Base-by-base conservation (phyloP, 202 grass and related monocot species). In the Panicum hallii region DNA sequence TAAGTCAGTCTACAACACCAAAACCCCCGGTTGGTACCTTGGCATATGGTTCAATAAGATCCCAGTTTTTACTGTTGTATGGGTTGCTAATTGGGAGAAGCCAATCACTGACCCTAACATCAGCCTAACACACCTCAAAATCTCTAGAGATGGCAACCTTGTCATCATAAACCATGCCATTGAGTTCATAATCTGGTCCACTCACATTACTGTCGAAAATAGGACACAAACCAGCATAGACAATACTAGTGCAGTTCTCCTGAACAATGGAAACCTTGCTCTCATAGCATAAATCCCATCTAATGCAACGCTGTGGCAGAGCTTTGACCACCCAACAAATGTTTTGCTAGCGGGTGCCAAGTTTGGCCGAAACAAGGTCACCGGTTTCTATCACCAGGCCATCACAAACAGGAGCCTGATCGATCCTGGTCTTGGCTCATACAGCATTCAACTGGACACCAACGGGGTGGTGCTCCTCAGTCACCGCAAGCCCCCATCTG, bases 31-130 rank as follows among this genome's bases (percentile, higher is more conserved):
- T 26, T 69, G 66, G 66, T 69, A 69, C 20, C 66, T 69, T 68
- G 66, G 66, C 66, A 68, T 11, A 32, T 63, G 60, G 60, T 63
- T 63, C 12, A 63, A 63, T 63, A 32, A 32, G 60, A 63, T 63
- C 4, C 66, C 66, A 44, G 66, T 68, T 68, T 68, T 68, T 11
- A 68, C 66, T 5, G 17, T 11, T 44, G 66, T 68, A 1, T 68
- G 66, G 66, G 66, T 68, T 68, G 36, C 36, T 67, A 67, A 67
- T 67, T 0, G 64, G 64, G 64, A 67, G 16, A 67, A 67, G 1
- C 64, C 64, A 19, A 67, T 67, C 36, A 67, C 4, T 23, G 19
- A n/a, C 19, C 9, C 19, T 4, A 6, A 45, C 0, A 11, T 44
- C 41, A 70, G 1, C 1, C 4, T 13, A 46, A 70, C 67, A 70